phyloP scores from a whole-genome alignment of 768 basidiomycete genomes.

The Lactifluus hygrophoroides region DNA sequence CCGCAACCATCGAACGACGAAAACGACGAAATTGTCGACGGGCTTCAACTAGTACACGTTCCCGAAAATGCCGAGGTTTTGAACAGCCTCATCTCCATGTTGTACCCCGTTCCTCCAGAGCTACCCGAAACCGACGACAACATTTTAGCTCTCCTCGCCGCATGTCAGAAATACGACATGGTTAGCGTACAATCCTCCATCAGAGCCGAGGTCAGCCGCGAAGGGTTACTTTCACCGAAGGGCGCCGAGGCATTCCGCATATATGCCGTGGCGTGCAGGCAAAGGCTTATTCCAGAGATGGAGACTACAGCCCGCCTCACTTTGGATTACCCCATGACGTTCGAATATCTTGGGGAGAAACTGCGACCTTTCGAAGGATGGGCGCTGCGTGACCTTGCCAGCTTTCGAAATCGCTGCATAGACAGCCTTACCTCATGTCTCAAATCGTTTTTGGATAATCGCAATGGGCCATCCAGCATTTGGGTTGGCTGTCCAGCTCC shows the following conservation, averaged over 20 bases:
- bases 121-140: not conserved
- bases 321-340: no score
- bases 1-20: no score
- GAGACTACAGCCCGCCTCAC: no score
- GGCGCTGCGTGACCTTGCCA: not conserved
- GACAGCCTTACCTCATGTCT: not conserved
- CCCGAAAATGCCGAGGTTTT: not conserved
- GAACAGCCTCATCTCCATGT: not conserved
- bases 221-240: not conserved
- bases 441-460: not conserved
- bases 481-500: not conserved
- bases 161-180: constrained; percentile 9
- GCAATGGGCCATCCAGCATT: no score
- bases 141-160: not conserved
- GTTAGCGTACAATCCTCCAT: not conserved
- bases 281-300: not conserved
- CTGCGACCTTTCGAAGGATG: not conserved
- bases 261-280: not conserved
- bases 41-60: not conserved
- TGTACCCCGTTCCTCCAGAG: not conserved
- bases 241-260: not conserved
- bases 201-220: no score
- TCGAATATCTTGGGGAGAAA: not conserved
- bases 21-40: not conserved
- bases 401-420: not conserved